Percentiles rank a stretch among this genome's conserved stretches.
Conservation (phyloP, 257 asterid species). For the Plectranthus barbatus region DNA sequence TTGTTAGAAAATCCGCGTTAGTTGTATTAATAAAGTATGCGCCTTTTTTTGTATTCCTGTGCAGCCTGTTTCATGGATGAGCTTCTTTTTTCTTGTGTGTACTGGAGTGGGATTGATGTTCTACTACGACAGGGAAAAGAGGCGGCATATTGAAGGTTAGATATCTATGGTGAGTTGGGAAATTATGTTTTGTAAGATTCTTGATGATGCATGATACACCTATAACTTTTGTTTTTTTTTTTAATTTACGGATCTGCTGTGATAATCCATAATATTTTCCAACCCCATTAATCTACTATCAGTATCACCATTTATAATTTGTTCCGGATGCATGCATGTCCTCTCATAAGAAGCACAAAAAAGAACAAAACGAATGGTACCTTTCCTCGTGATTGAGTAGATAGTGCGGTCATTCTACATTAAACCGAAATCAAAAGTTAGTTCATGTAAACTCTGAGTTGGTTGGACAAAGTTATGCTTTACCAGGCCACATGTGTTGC, state of each 20-base stretch:
- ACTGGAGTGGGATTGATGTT: slow-evolving; percentile 72
- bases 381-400: not conserved
- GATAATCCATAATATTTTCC: not conserved
- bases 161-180: slow-evolving; percentile 54
- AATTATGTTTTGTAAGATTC: not conserved
- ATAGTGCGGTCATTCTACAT: not conserved
- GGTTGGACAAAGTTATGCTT: not conserved
- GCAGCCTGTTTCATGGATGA: slow-evolving; percentile 89
- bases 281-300: too few relatives aligned
- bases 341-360: not conserved
- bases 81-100: slow-evolving; percentile 69
- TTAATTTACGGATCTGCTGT: not conserved
- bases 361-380: not conserved
- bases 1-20: not conserved
- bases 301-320: not conserved
- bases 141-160: slow-evolving; percentile 76
- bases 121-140: slow-evolving; percentile 84
- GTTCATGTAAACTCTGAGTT: not conserved
- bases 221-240: not conserved
- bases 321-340: not conserved
- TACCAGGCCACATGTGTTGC: not conserved
- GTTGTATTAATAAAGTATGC: not conserved
- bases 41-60: not conserved
- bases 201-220: not conserved
- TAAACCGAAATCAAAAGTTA: not conserved